phyloP scores from a whole-genome alignment of 208 protist species.

The Acanthamoeba sp. region DNA sequence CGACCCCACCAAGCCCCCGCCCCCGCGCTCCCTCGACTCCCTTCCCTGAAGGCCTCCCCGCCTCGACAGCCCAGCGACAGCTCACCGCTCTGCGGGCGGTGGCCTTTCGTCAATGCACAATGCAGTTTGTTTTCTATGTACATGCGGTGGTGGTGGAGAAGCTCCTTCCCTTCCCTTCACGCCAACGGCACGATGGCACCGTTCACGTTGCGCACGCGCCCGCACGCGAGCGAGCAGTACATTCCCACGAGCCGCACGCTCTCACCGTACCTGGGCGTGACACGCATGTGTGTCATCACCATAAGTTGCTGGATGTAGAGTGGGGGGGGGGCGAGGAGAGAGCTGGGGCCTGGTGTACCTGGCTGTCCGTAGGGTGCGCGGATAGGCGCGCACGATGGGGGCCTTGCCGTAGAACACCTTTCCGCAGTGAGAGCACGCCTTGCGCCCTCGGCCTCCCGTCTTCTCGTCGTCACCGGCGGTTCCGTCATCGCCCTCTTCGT shows the following conservation, averaged over 20 bases:
- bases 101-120: too few species aligned
- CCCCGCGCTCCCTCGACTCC: constrained; percentile 31
- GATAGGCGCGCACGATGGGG: background rate
- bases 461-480: background rate
- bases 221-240: constrained; percentile 4
- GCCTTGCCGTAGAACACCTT: background rate
- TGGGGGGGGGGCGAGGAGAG: too few species aligned
- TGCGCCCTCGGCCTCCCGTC: background rate
- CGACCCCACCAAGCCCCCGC: constrained; percentile 63
- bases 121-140: too few species aligned
- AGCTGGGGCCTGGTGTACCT: background rate
- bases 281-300: background rate
- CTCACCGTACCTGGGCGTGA: background rate
- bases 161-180: background rate
- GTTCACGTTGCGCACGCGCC: background rate
- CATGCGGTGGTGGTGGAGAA: too few species aligned
- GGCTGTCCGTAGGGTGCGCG: background rate
- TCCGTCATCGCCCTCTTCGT: background rate
- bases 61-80: too few species aligned
- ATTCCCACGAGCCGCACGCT: background rate
- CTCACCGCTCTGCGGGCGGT: too few species aligned
- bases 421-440: background rate
- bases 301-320: background rate
- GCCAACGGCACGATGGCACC: background rate
- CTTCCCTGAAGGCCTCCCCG: background rate